phyloP scores from a whole-genome alignment of 1,284 basidiomycete genomes.

The Sporisorium iseilematis-ciliati region DNA sequence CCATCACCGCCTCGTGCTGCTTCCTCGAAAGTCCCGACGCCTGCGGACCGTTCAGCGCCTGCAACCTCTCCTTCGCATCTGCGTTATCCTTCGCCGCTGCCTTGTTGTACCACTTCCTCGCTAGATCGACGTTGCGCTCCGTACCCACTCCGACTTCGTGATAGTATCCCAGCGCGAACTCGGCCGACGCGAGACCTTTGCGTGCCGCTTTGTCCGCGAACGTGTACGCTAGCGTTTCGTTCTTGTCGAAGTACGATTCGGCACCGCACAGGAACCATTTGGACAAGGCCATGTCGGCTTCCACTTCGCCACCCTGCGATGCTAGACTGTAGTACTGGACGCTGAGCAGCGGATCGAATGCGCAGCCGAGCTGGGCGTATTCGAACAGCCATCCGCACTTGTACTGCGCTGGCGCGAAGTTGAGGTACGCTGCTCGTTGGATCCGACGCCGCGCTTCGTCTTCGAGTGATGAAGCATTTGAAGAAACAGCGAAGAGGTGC shows the following conservation, averaged over 20 bases:
- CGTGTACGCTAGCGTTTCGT: conserved; percentile 85
- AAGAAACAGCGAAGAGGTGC: conserved; percentile 58
- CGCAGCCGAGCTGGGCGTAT: conserved; percentile 85
- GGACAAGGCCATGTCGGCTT: conserved; percentile 93
- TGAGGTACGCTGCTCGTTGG: conserved; percentile 85
- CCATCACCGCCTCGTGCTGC: conserved; percentile 84
- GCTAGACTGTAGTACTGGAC: conserved; percentile 92
- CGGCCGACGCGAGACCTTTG: conserved; percentile 82
- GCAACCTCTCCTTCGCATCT: conserved; percentile 82
- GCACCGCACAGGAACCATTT: conserved; percentile 95
- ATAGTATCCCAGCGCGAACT: conserved; percentile 96
- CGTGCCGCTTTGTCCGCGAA: conserved; percentile 92
- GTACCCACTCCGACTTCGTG: conserved; percentile 76
- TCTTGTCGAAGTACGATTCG: conserved; percentile 84
- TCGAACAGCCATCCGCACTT: conserved; percentile 89
- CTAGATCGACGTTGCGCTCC: conserved; percentile 75
- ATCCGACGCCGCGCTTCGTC: conserved; percentile 71
- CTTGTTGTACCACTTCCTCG: conserved; percentile 77
- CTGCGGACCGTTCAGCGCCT: conserved; percentile 75
- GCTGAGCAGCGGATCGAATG: conserved; percentile 87
- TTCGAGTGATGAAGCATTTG: conserved; percentile 56
- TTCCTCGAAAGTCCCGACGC: conserved; percentile 75
- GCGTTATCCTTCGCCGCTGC: conserved; percentile 83
- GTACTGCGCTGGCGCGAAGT: conserved; percentile 89
- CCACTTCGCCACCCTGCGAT: conserved; percentile 76